These are phyloP conservation scores for Cryptosporidium felis DNA, from an alignment of 169 alveolate species.

Conservation along the genomic window DNA sequence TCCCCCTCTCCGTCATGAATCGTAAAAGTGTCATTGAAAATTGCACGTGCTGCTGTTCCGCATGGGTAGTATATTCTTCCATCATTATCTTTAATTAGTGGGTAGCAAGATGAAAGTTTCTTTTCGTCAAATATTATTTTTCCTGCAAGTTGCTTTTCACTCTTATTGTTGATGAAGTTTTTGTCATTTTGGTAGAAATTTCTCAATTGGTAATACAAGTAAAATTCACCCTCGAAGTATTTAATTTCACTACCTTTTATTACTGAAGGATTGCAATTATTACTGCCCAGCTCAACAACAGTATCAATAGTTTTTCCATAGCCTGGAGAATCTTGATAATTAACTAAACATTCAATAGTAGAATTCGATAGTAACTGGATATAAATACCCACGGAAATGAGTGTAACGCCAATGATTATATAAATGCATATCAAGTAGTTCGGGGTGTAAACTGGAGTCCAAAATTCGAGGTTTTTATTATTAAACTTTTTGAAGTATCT, in stretches of 20 bases:
- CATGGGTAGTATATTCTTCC: conserved; percentile 80
- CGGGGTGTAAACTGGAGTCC: conserved; percentile 51
- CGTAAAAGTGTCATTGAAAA: conserved; percentile 79
- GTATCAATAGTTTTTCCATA: conserved; percentile 1
- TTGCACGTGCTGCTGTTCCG: conserved; percentile 77
- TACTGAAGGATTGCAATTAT: conserved; percentile 46
- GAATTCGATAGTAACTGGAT: neutral
- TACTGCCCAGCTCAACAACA: conserved; percentile 3
- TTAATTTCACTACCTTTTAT: conserved; percentile 1
- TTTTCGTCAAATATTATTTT: conserved; percentile 16
- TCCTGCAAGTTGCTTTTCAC: conserved; percentile 80
- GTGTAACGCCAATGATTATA: neutral
- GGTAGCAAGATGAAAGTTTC: conserved; percentile 73
- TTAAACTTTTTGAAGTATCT: neutral
- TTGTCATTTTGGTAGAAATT: conserved; percentile 81
- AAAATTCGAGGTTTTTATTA: neutral
- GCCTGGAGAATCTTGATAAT: conserved; percentile 62
- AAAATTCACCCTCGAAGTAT: conserved; percentile 18
- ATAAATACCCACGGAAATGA: conserved; percentile 23
- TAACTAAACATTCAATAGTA: conserved; percentile 32
- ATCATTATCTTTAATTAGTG: conserved; percentile 72
- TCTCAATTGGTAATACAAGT: conserved; percentile 74
- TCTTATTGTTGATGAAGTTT: conserved; percentile 73
- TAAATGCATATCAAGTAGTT: conserved; percentile 11
- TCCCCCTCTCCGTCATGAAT: conserved; percentile 72